Evolutionary conservation across 345 rosid species (phyloP).

Genomic region (Isatis tinctoria): DNA sequence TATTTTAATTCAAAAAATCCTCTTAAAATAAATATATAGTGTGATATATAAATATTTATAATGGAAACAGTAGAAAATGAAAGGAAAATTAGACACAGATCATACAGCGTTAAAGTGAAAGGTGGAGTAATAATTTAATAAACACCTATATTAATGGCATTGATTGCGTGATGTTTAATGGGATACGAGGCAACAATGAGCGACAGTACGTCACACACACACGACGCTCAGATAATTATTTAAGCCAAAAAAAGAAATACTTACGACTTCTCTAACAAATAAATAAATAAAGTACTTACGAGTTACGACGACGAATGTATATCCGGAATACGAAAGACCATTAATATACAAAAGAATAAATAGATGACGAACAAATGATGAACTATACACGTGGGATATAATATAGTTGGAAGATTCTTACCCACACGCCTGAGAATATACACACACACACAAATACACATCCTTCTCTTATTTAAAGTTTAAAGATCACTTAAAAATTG

Average conservation of each 20-base stretch:
- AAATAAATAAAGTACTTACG: no score
- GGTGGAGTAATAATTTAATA: neutral
- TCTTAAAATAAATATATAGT: no score
- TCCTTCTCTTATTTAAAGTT: neutral
- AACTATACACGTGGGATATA: constrained; percentile 7
- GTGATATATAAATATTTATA: no score
- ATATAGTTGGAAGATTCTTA: constrained; percentile 7
- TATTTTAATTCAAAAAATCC: no score
- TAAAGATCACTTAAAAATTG: neutral
- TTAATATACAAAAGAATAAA: neutral
- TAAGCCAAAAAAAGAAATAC: neutral
- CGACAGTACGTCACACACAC: neutral
- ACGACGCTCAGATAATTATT: neutral
- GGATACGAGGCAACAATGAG: constrained; percentile 13
- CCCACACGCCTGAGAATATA: constrained; percentile 13
- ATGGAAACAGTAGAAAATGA: no score
- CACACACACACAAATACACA: neutral
- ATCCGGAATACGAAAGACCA: neutral
- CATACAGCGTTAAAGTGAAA: constrained; percentile 1
- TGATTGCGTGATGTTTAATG: constrained; percentile 30
- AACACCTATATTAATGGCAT: constrained; percentile 12
- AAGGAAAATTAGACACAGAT: no score
- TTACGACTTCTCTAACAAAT: no score
- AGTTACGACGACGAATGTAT: neutral
- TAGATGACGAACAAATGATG: constrained; percentile 16